phyloP scores from a whole-genome alignment of 306 rosid genomes.

The Ziziphus jujuba region DNA sequence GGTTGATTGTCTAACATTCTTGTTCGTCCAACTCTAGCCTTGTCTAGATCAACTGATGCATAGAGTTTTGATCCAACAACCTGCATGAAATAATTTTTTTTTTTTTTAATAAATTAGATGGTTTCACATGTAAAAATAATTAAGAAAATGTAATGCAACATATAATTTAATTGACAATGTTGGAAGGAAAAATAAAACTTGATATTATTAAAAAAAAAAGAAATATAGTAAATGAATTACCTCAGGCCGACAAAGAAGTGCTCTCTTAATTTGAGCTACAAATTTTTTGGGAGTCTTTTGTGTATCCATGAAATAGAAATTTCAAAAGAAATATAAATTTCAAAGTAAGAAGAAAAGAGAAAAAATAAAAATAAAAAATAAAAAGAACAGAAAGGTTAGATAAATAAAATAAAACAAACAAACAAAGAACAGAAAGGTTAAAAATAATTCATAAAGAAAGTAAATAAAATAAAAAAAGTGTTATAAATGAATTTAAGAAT shows the following conservation, averaged over 20 bases:
- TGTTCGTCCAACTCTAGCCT: slow-evolving; percentile 58
- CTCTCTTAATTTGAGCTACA: slow-evolving; percentile 57
- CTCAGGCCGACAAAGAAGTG: slow-evolving; percentile 61
- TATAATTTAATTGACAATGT: background rate
- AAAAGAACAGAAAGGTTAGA: no score
- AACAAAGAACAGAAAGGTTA: no score
- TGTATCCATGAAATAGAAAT: slow-evolving; percentile 1
- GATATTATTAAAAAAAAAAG: background rate
- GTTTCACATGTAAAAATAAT: background rate
- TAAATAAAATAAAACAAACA: no score
- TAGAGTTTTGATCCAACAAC: slow-evolving; percentile 63
- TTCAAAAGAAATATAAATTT: background rate
- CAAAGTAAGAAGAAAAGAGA: background rate
- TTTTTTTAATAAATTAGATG: slow-evolving; percentile 5
- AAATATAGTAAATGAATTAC: slow-evolving; percentile 27
- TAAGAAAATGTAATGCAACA: background rate
- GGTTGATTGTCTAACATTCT: slow-evolving; percentile 41
- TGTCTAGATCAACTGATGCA: slow-evolving; percentile 82
- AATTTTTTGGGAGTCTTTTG: slow-evolving; percentile 43
- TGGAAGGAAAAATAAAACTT: background rate
- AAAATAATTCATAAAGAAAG: no score
- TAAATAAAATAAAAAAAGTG: no score
- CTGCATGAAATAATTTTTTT: slow-evolving; percentile 31
- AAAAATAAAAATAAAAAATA: background rate
- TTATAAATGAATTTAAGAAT: no score